These are phyloP conservation scores for Colletotrichum neosansevieriae DNA, from an alignment of 2,329 filamentous ascomycete species.

Conservation along the genomic window DNA sequence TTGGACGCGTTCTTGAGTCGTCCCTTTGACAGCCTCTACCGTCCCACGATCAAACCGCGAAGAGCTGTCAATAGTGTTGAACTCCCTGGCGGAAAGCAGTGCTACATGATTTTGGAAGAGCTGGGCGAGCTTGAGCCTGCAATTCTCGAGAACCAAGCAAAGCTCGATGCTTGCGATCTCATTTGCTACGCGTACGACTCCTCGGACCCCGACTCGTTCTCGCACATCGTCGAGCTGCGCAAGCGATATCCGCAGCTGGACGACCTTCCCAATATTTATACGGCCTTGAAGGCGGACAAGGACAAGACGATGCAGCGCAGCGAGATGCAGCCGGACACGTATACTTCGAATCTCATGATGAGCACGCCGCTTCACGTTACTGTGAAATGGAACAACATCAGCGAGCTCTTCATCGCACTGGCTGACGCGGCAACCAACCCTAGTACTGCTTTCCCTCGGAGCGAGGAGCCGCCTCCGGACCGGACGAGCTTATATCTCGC, in stretches of 20 bases:
- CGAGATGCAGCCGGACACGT: constrained; percentile 91
- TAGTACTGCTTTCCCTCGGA: constrained; percentile 88
- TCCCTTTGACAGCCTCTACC: constrained; percentile 85
- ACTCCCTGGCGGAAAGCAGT: constrained; percentile 94
- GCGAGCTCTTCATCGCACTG: constrained; percentile 90
- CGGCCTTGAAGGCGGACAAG: constrained; percentile 92
- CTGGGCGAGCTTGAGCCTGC: constrained; percentile 95
- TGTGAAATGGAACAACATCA: constrained; percentile 93
- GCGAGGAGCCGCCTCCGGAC: constrained; percentile 86
- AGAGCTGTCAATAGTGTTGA: constrained; percentile 97
- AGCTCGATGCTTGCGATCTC: constrained; percentile 92
- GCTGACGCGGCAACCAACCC: constrained; percentile 94
- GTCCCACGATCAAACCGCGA: constrained; percentile 93
- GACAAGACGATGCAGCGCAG: constrained; percentile 97
- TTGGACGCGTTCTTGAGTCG: constrained; percentile 92
- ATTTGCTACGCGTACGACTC: constrained; percentile 98
- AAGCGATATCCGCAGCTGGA: constrained; percentile 85
- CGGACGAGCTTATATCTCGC: constrained; percentile 88
- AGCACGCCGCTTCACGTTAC: constrained; percentile 93
- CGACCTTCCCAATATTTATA: constrained; percentile 90
- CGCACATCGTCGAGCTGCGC: constrained; percentile 86
- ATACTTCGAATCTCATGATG: constrained; percentile 88
- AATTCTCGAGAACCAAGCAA: constrained; percentile 90
- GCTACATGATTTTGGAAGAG: constrained; percentile 95
- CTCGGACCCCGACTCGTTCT: constrained; percentile 94